Percentiles rank a stretch among this genome's conserved stretches.
Evolutionary conservation across 2,329 filamentous ascomycete genomes (phyloP).

Genomic region (Alternaria incomplexa): DNA sequence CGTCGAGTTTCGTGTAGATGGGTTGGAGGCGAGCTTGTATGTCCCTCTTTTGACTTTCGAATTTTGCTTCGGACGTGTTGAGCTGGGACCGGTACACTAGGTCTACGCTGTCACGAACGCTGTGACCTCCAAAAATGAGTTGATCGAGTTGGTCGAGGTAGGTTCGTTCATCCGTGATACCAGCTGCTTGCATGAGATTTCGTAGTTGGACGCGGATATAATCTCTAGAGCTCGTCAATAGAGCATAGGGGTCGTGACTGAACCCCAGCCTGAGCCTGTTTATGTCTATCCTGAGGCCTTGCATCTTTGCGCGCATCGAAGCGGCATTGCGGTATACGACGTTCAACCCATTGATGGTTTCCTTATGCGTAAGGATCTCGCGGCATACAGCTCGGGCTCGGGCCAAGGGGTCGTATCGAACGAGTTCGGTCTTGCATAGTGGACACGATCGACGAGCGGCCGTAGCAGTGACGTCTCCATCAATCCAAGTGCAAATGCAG

Average conservation of each 20-base stretch:
- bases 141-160: not conserved
- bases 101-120: not conserved
- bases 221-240: not conserved
- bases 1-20: not conserved
- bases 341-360: not conserved
- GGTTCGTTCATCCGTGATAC: not conserved
- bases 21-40: not conserved
- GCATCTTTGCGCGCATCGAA: not conserved
- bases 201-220: not conserved
- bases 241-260: not conserved
- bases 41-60: not conserved
- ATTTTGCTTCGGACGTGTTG: not conserved
- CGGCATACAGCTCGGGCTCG: not conserved
- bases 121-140: not conserved
- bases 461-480: not conserved
- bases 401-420: not conserved
- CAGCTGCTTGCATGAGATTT: not conserved
- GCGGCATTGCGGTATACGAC: not conserved
- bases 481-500: not conserved
- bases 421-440: not conserved
- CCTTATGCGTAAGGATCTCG: not conserved
- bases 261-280: not conserved
- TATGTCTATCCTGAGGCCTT: not conserved
- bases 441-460: not conserved
- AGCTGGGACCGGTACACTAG: not conserved